These are phyloP conservation scores for Talaromyces ruber DNA, from an alignment of 495 filamentous ascomycete genomes.

Conservation along the genomic window DNA sequence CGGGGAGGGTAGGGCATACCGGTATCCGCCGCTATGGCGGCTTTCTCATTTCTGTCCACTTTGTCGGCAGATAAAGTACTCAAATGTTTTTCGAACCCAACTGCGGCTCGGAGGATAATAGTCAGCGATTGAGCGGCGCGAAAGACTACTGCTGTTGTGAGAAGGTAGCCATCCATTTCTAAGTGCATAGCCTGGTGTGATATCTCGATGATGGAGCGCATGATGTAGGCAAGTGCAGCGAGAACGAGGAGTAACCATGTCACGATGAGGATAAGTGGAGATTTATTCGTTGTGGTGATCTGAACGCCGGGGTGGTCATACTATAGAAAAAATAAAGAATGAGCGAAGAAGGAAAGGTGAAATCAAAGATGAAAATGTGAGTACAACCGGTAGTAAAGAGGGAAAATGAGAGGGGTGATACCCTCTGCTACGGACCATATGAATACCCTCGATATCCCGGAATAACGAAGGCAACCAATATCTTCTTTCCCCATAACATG, in stretches of 20 bases:
- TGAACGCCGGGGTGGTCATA: neutral
- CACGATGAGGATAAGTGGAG: neutral
- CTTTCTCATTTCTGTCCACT: neutral
- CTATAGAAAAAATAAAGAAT: neutral
- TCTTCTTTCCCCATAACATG: neutral
- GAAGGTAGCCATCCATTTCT: neutral
- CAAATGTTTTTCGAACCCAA: neutral
- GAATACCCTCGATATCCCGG: neutral
- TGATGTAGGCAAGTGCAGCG: neutral
- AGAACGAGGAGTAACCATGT: neutral
- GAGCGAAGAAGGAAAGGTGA: neutral
- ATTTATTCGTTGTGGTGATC: conserved; percentile 1
- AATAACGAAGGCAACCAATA: neutral
- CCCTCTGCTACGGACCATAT: neutral
- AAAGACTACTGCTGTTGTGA: neutral
- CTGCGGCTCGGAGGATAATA: neutral
- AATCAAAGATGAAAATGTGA: neutral
- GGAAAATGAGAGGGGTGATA: neutral
- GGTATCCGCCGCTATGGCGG: neutral
- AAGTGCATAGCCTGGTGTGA: neutral
- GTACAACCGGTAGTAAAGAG: neutral
- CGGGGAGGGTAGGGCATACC: neutral
- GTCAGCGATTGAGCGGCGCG: neutral
- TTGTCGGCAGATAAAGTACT: neutral
- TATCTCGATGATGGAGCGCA: neutral